Evolutionary conservation across 1,284 basidiomycete species (phyloP), one percentile per base, ranked within the genome.

Genomic region (Tranzscheliella williamsii): DNA sequence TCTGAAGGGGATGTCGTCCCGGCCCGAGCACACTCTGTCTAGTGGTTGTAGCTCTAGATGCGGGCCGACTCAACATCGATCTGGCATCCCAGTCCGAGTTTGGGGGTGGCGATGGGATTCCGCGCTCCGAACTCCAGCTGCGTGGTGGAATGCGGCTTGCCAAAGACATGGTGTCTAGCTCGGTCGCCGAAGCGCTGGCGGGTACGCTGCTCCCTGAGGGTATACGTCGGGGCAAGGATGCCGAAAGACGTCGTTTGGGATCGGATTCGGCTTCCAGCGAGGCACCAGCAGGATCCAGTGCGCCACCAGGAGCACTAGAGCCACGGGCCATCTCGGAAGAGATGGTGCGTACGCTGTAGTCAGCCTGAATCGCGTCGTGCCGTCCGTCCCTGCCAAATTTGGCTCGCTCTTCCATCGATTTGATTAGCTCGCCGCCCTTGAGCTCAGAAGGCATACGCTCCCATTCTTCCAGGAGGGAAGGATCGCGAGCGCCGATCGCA

Each of bases 41-140:
- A 9, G 32, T 29, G 9, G 43, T 47, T 4, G 50, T 54, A 5
- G 46, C 50, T n/a, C 57, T 35, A 26, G 57, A 61, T 20, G 46
- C 51, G 0, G 51, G 57, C 6, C 57, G 51, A 30, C 51, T 54
- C 38, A 54, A 22, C 22, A 63, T 21, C 23, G 54, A 64, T 30
- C 38, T 42, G 23, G 34, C 50, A 26, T 63, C 60, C 50, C 55
- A 67, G 13, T 63, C 66, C 32, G 69, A 65, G 34, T 69, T 69
- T 4, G 67, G 57, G 8, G 69, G 69, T 1, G 67, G 57, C 4
- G 52, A 57, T 0, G 69, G 67, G 9, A 70, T 38, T 22, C 63
- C 58, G 8, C 50, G 33, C 16, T 45, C 49, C 2, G 69, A 72
- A 9, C 37, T 35, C 69, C 69, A 72, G 49, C 47, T 55, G 12